Base-by-base conservation (phyloP, 2,329 filamentous ascomycete genomes). In the Alternaria hordeiaustralica region DNA sequence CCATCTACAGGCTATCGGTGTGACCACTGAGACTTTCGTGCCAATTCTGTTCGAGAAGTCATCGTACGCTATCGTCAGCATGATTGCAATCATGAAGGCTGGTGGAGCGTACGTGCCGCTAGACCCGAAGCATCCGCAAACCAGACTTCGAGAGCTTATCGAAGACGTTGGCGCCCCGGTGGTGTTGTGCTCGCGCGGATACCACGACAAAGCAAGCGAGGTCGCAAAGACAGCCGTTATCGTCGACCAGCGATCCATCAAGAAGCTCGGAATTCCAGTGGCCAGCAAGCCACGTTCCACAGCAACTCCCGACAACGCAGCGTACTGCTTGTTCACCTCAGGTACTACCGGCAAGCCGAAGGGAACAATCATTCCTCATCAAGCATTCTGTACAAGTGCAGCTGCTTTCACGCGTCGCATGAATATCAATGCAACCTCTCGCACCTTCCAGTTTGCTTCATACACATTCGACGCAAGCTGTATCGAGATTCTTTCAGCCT, bases 341-440 rank as follows among this genome's bases (percentile, higher is more conserved):
- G 75, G 75, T 13, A 78, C 73, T 21, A 79, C 75, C 12, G 74
- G 75, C 50, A 84, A 82, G 54, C 86, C 87, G 0, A 87, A 88
- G 60, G 89, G 88, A 3, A 87, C 89, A 10, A 87, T 89, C 33
- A 87, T 90, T 61, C 87, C 87, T 6, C 90, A 92, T 69, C 80
- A 82, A 1, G 85, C 88, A 0, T 80, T 92, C 0, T 86, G 86
- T 10, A 87, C 87, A 3, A 75, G 76, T 54, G 72, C 75, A 44
- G 63, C 66, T 54, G 68, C 71, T 2, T 76, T 78, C 46, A 75
- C 72, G 18, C 71, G 54, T 46, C 64, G 66, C 20, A 69, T 75
- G 67, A 80, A 83, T 6, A 87, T 88, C 60, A 82, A 82, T 64
- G 79, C 72, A 5, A 79, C 77, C 1, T 88, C 88, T n/a, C 84